Evolutionary conservation across 225 moss, liverwort and hornwort genomes (phyloP).

Genomic region (Physcomitrellopsis africana): DNA sequence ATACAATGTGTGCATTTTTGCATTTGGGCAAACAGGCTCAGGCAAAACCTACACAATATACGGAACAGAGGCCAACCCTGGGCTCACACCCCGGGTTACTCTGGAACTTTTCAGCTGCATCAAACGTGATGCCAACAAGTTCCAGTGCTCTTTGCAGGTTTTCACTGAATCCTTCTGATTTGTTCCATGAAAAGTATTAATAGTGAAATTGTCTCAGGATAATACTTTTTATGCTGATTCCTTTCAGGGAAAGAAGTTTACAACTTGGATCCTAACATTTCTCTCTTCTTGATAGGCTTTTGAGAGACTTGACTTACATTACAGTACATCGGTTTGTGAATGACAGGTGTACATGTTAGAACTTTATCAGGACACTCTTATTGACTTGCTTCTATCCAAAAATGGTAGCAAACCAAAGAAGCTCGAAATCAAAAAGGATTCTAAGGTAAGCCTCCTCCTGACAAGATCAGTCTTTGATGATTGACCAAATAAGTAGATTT

Average conservation of each 20-base stretch:
- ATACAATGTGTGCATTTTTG: slow-evolving; percentile 98
- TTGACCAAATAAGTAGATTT: neutral
- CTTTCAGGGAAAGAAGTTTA: neutral
- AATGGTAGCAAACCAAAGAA: slow-evolving; percentile 57
- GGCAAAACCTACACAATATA: slow-evolving; percentile 97
- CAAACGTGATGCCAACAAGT: slow-evolving; percentile 90
- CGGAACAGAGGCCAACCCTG: slow-evolving; percentile 68
- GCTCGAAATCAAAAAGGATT: slow-evolving; percentile 90
- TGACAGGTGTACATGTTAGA: slow-evolving; percentile 91
- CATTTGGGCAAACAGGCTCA: slow-evolving; percentile 93
- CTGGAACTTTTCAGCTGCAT: slow-evolving; percentile 74
- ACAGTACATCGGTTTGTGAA: slow-evolving; percentile 17
- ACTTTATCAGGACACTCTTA: slow-evolving; percentile 87
- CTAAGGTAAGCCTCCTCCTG: slow-evolving; percentile 56
- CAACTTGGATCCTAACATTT: neutral
- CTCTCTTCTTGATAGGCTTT: neutral
- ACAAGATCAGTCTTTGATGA: slow-evolving; percentile 6
- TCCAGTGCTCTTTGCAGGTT: slow-evolving; percentile 84
- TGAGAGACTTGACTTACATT: neutral
- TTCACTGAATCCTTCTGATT: neutral
- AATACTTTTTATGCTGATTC: neutral
- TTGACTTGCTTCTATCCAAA: slow-evolving; percentile 74
- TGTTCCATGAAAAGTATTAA: neutral
- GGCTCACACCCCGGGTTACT: slow-evolving; percentile 87
- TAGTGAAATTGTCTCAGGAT: slow-evolving; percentile 1